Conservation (phyloP, 306 rosid species). For the Lathyrus tuberosus region DNA sequence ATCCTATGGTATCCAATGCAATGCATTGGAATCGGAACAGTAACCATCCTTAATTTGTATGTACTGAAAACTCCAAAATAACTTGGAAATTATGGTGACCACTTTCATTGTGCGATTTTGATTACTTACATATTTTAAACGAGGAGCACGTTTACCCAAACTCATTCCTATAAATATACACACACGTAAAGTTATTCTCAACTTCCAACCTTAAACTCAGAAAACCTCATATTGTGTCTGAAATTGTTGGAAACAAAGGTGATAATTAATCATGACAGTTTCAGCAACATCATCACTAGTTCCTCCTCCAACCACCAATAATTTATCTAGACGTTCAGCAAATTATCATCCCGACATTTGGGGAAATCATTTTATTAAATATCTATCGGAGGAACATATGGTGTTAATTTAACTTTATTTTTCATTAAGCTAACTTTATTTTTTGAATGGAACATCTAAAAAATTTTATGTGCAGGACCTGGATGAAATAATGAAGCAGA, state of each 20-base stretch:
- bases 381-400: background rate
- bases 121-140: too few species aligned
- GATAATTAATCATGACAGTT: background rate
- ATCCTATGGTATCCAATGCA: too few species aligned
- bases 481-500: conserved; percentile 2
- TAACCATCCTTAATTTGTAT: too few species aligned
- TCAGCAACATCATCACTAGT: background rate
- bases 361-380: conserved; percentile 23
- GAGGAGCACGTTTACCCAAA: too few species aligned
- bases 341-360: conserved; percentile 13
- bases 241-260: background rate
- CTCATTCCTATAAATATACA: background rate
- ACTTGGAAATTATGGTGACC: too few species aligned
- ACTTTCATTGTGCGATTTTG: too few species aligned
- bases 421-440: too few species aligned
- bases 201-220: background rate
- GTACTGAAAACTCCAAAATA: too few species aligned
- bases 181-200: background rate
- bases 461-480: background rate
- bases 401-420: background rate
- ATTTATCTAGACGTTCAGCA: conserved; percentile 5
- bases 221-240: background rate
- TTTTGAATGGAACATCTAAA: background rate
- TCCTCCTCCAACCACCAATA: background rate
- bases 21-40: too few species aligned